Evolutionary conservation across 2,329 filamentous ascomycete species (phyloP).

Genomic region (Colletotrichum sp.): DNA sequence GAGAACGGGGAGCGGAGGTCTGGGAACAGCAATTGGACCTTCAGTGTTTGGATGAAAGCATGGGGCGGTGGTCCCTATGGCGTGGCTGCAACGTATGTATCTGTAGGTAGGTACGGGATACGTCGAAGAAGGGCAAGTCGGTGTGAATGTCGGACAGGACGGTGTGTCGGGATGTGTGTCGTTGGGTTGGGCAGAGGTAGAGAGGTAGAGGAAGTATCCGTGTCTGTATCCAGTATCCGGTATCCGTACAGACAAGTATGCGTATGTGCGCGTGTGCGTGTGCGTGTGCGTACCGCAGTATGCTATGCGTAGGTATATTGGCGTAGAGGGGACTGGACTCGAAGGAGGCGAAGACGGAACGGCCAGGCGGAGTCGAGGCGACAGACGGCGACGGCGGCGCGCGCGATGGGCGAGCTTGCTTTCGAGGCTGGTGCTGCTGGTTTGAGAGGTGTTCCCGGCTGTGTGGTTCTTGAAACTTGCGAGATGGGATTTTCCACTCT

Average conservation of each 20-base stretch:
- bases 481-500: slow-evolving; percentile 15
- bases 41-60: slow-evolving; percentile 19
- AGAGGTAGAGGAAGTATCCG: background rate
- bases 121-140: slow-evolving; percentile 1
- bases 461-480: slow-evolving; percentile 21
- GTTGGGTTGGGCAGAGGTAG: background rate
- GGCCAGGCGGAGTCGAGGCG: background rate
- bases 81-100: background rate
- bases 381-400: background rate
- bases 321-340: background rate
- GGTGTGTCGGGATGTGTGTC: background rate
- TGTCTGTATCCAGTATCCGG: background rate
- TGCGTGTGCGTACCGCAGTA: background rate
- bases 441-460: slow-evolving; percentile 20
- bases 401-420: background rate
- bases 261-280: background rate
- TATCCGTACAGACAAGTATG: background rate
- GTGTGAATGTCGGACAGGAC: slow-evolving; percentile 19
- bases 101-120: background rate
- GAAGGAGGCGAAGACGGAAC: background rate
- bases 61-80: slow-evolving; percentile 9
- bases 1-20: slow-evolving; percentile 5
- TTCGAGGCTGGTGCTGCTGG: background rate
- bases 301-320: background rate
- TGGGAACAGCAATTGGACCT: slow-evolving; percentile 3